These are phyloP conservation scores for Bathelium albidoporum DNA, from an alignment of 495 filamentous ascomycete genomes.

Conservation along the genomic window DNA sequence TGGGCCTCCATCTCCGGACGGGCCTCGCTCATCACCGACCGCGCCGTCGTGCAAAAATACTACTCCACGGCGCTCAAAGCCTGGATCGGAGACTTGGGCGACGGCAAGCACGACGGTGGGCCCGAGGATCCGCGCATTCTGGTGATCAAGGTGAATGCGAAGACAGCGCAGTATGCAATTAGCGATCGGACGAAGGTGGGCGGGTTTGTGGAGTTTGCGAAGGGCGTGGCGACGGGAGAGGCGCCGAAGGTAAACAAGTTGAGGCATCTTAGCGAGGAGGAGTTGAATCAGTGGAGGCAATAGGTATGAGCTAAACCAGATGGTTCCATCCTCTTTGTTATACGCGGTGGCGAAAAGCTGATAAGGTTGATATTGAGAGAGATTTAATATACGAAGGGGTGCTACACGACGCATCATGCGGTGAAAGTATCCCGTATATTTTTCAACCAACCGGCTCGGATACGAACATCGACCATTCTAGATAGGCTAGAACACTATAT, in stretches of 20 bases:
- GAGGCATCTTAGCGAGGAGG: slow-evolving; percentile 60
- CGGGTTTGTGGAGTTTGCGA: slow-evolving; percentile 57
- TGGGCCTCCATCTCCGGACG: slow-evolving; percentile 76
- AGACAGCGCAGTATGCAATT: slow-evolving; percentile 53
- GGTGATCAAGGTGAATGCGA: slow-evolving; percentile 55
- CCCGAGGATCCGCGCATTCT: slow-evolving; percentile 71
- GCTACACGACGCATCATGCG: background rate
- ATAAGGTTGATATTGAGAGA: background rate
- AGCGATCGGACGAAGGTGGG: slow-evolving; percentile 44
- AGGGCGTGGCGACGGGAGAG: slow-evolving; percentile 63
- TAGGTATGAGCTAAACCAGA: background rate
- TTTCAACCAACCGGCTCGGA: background rate
- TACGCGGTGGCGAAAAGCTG: background rate
- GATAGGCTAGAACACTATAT: background rate
- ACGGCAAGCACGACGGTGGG: slow-evolving; percentile 76
- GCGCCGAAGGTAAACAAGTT: slow-evolving; percentile 66
- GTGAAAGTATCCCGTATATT: background rate
- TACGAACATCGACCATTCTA: background rate
- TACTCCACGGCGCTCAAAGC: slow-evolving; percentile 68
- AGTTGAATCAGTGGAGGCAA: slow-evolving; percentile 39
- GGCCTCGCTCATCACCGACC: slow-evolving; percentile 57
- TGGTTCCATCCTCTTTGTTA: background rate
- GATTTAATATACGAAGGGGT: background rate
- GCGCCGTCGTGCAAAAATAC: slow-evolving; percentile 57
- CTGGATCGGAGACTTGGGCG: slow-evolving; percentile 85